Evolutionary conservation across 2,329 filamentous ascomycete genomes (phyloP).

Genomic region (Alternaria dauci): DNA sequence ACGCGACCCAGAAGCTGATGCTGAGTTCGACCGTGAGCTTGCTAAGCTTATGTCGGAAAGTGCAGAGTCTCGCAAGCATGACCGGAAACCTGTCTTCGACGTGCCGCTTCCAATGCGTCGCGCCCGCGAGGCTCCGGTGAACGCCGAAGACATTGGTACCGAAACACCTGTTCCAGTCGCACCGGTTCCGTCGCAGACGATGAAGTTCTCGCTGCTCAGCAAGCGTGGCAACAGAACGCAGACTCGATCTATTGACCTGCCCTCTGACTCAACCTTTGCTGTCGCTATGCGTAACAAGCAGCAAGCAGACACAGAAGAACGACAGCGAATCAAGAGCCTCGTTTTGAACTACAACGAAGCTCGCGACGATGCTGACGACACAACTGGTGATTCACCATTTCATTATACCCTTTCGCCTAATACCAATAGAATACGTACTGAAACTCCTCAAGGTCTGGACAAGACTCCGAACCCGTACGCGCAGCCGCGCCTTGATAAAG

Average conservation of each 20-base stretch:
- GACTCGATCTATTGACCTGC: conserved; percentile 89
- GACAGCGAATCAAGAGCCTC: conserved; percentile 97
- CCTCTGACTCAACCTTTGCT: conserved; percentile 91
- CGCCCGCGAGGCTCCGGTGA: conserved; percentile 64
- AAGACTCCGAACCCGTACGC: conserved; percentile 55
- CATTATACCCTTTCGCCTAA: conserved; percentile 54
- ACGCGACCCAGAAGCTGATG: conserved; percentile 90
- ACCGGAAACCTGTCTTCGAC: conserved; percentile 93
- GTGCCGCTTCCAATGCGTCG: conserved; percentile 93
- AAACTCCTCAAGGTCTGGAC: conserved; percentile 50
- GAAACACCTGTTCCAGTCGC: conserved; percentile 52
- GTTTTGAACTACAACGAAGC: conserved; percentile 92
- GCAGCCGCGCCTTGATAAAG: conserved; percentile 62
- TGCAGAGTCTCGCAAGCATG: conserved; percentile 92
- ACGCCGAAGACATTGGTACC: conserved; percentile 52
- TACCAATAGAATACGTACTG: conserved; percentile 59
- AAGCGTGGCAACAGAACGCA: conserved; percentile 97
- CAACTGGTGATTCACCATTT: conserved; percentile 68
- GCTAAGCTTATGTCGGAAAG: conserved; percentile 99
- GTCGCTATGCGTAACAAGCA: conserved; percentile 96
- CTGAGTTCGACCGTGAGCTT: conserved; percentile 97
- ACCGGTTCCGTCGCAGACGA: conserved; percentile 64
- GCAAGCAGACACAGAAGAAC: conserved; percentile 92
- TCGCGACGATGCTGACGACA: conserved; percentile 76
- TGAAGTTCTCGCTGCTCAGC: conserved; percentile 95